Evolutionary conservation across 257 asterid genomes (phyloP), one percentile per base, ranked within the genome.

Genomic region (Jaltomata sinuosa): DNA sequence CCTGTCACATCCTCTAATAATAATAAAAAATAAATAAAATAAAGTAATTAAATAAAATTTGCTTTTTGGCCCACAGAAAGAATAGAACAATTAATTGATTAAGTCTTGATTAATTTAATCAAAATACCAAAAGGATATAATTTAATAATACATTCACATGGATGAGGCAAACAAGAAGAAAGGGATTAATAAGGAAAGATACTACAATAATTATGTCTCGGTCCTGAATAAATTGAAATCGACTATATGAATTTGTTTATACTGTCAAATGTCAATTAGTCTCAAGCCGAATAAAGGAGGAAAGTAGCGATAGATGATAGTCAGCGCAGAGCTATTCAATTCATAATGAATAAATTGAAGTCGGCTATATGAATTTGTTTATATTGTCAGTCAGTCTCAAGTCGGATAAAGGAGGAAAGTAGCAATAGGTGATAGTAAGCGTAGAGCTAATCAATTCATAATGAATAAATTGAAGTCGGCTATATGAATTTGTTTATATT

Each of bases 141-240:
- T 42, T 47, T 27, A 61, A n/a, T 22, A 45, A 72, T 14, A 22
- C 14, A 9, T 27, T 27, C 81, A 25, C 40, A 74, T 74, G 40
- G 80, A 77, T 49, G 61, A 77, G 19, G 62, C 64, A 77, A 49
- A 49, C 62, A 77, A 47, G 62, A 77, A 77, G 45, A 77, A 49
- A 77, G 22, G 25, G 27, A 49, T 76, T 76, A 19, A 76, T 47
- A 40, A 74, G 81, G 21, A 74, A 45, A 40, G 55, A 14, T 36
- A 38, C 0, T 12, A 36, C 9, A 36, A 21, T 9, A 36, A 27
- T 34, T 31, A 65, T 31, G 74, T 3, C 25, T 65, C 22, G 15
- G 3, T 29, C 6, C 8, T 29, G 0, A 8, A 5, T 11, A 71
- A 40, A 40, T 71, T 40, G 0, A 11, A 14, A 2, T 71, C 21